Base-by-base conservation (phyloP, 306 rosid genomes). In the Castanospermum australe region DNA sequence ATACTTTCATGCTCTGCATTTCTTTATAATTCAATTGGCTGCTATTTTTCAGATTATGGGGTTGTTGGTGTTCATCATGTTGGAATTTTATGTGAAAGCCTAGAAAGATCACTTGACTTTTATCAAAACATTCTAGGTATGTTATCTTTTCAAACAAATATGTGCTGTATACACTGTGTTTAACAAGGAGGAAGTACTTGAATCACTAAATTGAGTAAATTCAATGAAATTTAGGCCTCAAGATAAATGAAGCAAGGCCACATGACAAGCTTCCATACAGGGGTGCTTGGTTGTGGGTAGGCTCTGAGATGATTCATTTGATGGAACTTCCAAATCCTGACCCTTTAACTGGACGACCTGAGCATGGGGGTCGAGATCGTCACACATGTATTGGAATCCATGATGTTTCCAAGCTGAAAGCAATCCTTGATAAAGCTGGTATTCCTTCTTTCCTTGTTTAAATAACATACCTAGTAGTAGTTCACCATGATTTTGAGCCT, bases 281-380 rank as follows among this genome's bases (percentile, higher is more conserved):
- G 71, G 99, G 99, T 77, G 96, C 99, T 39, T 95, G 99, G 99
- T 78, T 95, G 59, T 93, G 99, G 99, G 98, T 95, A 63, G 99
- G 99, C 57, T 88, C 98, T 33, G 98, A 87, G 87, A 95, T 93
- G 99, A 91, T 95, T 73, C 99, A 93, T 82, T 82, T 95, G 61
- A 95, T 95, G 98, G 99, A 95, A 86, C 98, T 95, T 84, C 98
- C 98, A 67, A 93, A 95, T 81, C 97, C 99, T 0, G 98, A 95
- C 77, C 99, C 98, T 55, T 73, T 91, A 84, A 86, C 93, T 0
- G 99, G 99, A 81, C 75, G 98, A 66, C 91, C 99, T 2, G 85
- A 78, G 78, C 99, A 95, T 17, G 98, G 97, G 5, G 99, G 99
- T 41, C 92, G 94, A 9, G 98, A 95, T 67, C 97, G 98, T 47